These are phyloP conservation scores for Theileria luwenshuni DNA, from an alignment of 169 alveolate genomes.

Conservation along the genomic window DNA sequence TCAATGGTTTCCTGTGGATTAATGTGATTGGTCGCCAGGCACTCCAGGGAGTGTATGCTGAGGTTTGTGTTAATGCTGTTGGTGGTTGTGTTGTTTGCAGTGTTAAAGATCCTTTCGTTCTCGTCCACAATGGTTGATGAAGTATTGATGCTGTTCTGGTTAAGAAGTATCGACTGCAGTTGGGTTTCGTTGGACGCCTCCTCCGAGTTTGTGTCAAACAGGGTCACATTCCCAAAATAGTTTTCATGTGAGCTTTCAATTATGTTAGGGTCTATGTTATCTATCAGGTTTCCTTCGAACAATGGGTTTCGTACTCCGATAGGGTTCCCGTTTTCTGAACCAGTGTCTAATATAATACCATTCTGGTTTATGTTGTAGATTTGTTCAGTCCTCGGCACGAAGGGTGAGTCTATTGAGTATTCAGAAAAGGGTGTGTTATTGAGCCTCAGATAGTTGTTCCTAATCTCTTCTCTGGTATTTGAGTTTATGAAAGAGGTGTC, in stretches of 20 bases:
- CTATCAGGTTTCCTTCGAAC: background rate
- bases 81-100: background rate
- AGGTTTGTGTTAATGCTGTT: background rate
- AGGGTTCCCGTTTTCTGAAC: too few relatives aligned
- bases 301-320: background rate
- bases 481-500: background rate
- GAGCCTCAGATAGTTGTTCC: background rate
- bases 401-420: background rate
- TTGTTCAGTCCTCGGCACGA: background rate
- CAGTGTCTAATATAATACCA: conserved; percentile 1
- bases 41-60: too few relatives aligned
- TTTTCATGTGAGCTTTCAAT: background rate
- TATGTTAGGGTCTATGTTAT: conserved; percentile 7
- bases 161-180: background rate
- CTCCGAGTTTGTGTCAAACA: background rate
- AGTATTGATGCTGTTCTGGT: background rate
- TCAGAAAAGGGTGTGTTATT: background rate
- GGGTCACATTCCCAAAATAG: background rate
- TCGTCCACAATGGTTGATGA: background rate
- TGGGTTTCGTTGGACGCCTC: background rate
- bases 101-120: background rate
- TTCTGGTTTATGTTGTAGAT: background rate
- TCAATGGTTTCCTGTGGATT: too few relatives aligned
- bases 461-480: conserved; percentile 15
- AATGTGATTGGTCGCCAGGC: too few relatives aligned